These are phyloP conservation scores for Solanum infundibuliforme DNA, from an alignment of 257 asterid genomes.

Conservation along the genomic window DNA sequence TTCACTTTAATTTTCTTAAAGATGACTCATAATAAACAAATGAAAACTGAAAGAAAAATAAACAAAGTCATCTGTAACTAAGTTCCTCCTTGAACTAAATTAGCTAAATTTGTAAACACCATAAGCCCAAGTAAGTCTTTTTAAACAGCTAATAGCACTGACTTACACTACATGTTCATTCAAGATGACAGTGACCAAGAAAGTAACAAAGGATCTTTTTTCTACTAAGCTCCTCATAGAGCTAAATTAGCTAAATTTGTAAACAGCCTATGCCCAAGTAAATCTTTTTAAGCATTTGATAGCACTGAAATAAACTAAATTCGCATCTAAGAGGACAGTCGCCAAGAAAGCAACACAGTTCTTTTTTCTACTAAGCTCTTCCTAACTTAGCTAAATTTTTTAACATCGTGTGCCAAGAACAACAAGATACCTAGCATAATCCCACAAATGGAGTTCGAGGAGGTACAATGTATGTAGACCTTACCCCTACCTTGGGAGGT, in stretches of 20 bases:
- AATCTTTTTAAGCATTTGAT: neutral
- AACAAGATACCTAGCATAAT: neutral
- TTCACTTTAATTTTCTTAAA: neutral
- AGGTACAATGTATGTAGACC: neutral
- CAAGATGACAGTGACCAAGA: neutral
- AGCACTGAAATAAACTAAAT: neutral
- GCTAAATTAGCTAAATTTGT: neutral
- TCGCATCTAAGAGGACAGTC: neutral
- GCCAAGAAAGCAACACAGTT: neutral
- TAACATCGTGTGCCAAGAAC: neutral
- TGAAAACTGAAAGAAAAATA: neutral
- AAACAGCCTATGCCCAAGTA: neutral
- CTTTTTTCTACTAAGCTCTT: neutral
- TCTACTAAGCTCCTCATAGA: neutral
- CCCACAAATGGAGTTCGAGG: neutral
- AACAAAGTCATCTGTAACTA: neutral
- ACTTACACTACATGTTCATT: neutral
- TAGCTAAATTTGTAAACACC: neutral
- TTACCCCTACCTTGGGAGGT: neutral
- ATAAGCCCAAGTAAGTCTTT: neutral
- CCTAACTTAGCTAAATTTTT: neutral
- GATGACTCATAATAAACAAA: neutral
- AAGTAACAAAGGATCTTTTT: neutral
- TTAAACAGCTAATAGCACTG: neutral
- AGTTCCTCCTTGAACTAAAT: neutral